phyloP scores from a whole-genome alignment of 1,284 basidiomycete genomes.

The Trichosporon inkin region DNA sequence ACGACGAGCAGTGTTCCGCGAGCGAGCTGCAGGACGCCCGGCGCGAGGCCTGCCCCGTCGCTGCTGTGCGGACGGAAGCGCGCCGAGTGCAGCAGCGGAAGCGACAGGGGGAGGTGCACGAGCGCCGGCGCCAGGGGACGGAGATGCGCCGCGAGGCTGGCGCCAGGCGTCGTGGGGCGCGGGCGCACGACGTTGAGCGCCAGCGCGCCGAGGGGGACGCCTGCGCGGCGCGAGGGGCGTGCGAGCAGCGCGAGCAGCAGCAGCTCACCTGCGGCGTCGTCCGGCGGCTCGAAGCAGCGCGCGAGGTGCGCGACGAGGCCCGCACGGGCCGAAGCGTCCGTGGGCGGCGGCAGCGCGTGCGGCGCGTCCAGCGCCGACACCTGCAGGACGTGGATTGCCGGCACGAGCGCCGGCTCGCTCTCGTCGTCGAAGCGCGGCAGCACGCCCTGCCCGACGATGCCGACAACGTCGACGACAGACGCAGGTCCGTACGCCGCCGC shows the following conservation, averaged over 20 bases:
- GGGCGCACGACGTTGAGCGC: slow-evolving; percentile 38
- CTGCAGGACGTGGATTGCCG: slow-evolving; percentile 42
- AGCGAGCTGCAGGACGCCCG: slow-evolving; percentile 45
- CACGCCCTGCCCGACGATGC: slow-evolving; percentile 32
- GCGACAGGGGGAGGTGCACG: slow-evolving; percentile 34
- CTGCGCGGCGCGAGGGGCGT: slow-evolving; percentile 32
- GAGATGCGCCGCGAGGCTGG: slow-evolving; percentile 21
- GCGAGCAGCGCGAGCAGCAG: slow-evolving; percentile 42
- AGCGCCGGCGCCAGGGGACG: slow-evolving; percentile 29
- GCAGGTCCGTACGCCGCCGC: slow-evolving; percentile 42
- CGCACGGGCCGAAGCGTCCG: slow-evolving; percentile 18
- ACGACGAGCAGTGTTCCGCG: slow-evolving; percentile 27
- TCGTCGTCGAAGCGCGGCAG: slow-evolving; percentile 18
- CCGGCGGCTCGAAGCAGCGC: slow-evolving; percentile 31
- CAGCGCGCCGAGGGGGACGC: slow-evolving; percentile 42
- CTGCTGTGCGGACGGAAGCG: slow-evolving; percentile 35
- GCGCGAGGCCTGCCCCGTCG: slow-evolving; percentile 35
- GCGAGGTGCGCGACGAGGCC: slow-evolving; percentile 38
- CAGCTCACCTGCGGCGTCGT: slow-evolving; percentile 39
- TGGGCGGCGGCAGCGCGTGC: neutral
- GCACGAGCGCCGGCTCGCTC: slow-evolving; percentile 32
- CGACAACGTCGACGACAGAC: slow-evolving; percentile 38
- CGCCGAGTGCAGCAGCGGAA: slow-evolving; percentile 37
- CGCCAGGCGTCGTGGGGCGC: neutral
- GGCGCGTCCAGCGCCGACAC: neutral